Evolutionary conservation across 1,139 yeast species (phyloP), one percentile per base, ranked within the genome.

Genomic region (Candida frijolesensis): DNA sequence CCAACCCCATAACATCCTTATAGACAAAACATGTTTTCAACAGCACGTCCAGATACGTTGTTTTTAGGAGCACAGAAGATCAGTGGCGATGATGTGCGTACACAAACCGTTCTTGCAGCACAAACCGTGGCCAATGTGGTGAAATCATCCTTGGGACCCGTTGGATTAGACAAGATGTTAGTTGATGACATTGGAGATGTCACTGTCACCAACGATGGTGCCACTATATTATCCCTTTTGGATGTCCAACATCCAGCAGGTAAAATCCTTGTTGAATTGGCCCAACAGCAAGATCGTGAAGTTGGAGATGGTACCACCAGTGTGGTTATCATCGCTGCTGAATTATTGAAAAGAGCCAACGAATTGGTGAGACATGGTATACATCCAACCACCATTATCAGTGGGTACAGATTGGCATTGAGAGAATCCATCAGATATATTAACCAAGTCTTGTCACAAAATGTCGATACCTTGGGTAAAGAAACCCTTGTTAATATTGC

Each of bases 181-280:
- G 99, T 95, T 46, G 99, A 95, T 70, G 99, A 95, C 66, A 95
- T 95, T 72, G 99, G 99, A 55, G 99, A 95, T 72, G 98, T 95
- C 46, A 92, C 97, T 6, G 98, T 95, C 49, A 95, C 99, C 48
- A 95, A 95, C 67, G 99, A 95, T 69, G 99, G 99, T 57, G 99
- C 99, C 51, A 95, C 99, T 8, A 95, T 95, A 59, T 78, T 95
- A 57, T 81, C 94, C 10, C 74, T 95, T 53, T 78, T 95, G 57
- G 99, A 95, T 66, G 98, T 95, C 49, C 97, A 95, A 71, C 99
- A 95, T 68, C 99, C 99, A 34, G 99, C 99, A 0, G 99, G 99
- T 19, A 91, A 90, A 72, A 94, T 95, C 59, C 78, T 95, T 55
- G 99, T 95, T 45, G 99, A 95, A 66, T 80, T 95, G 65, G 99